Evolutionary conservation across 106 monocot genomes (phyloP), one percentile per base, ranked within the genome.

Genomic region (Dendrobium huoshanense): DNA sequence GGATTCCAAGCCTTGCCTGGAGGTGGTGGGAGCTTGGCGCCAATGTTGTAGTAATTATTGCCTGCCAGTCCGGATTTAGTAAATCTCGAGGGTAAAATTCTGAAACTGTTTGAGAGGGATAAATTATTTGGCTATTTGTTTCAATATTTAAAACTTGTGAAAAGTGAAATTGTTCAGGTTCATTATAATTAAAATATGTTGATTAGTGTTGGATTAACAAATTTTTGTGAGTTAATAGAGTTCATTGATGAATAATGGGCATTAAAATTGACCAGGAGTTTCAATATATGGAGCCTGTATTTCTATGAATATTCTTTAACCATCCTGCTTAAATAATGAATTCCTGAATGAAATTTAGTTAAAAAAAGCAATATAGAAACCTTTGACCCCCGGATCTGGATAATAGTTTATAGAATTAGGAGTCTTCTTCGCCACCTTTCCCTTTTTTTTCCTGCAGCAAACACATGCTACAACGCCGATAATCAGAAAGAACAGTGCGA

Each of bases 21-120:
- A 17, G 89, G 89, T 7, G 80, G 86, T 4, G 85, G 85, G 1
- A 86, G 48, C 75, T 82, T 90, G 58, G 42, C 31, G 10, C 75
- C 79, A 22, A n/a, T 68, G 65, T 22, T 64, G 77, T 56, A 75
- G 72, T 85, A 79, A n/a, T 80, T 77, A 37, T 27, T 33, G 2
- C n/a, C 78, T 79, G 37, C 17, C 25, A 68, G 4, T 33, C 51
- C 51, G 51, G 51, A 13, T 51, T 51, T 51, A 51, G 51, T 13
- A 51, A 51, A 13, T 11, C 51, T 13, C 13, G 51, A 51, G 15
- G 51, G 51, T 51, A 16, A 11, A 51, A 13, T 15, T 10, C 13
- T 15, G 10, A 51, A 13, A 51, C 1, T 11, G 3, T 51, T 51
- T 51, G 51, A 13, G 3, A 51, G 15, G 51, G 13, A 61, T 65